Evolutionary conservation across 192 early-diverging fungal species (phyloP), one percentile per base, ranked within the genome.

Genomic region (Cladochytrium replicatum): DNA sequence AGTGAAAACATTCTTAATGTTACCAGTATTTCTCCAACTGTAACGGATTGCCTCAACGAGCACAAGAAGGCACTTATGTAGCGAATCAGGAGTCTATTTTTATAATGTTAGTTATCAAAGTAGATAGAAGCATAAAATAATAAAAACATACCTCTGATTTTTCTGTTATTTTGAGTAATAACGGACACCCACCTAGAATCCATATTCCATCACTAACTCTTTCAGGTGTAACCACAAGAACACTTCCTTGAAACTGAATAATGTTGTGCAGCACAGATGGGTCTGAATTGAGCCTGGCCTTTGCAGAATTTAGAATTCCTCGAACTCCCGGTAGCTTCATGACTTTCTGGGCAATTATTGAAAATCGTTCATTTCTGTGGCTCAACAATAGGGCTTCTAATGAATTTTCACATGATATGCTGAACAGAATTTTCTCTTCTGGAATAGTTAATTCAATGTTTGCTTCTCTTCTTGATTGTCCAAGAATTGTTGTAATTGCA

Each of bases 141-240:
- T 39, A 24, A 34, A 38, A 2, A 41, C 45, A 52, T 71, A 83
- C 81, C 55, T 76, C 64, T 6, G 77, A 66, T 17, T 55, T 56
- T 37, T 84, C 75, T 37, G 84, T 69, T 8, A 85, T 52, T 25
- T 73, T 69, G 7, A 85, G 46, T 7, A 71, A 72, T 7, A 84
- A 58, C 13, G 78, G 71, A 59, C 75, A 82, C 6, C 83, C 83
- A 11, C 83, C 83, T 21, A 85, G 63, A 32, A 81, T 84, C 82
- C 82, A 84, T 44, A 82, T 67, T 1, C 77, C 68, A 46, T 84
- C 80, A 52, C 78, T 74, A 23, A 85, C 34, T 21, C 76, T 62
- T 43, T 69, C 60, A 19, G 80, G 80, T 30, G 60, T 60, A 28
- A 81, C 74, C 0, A 77, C 58, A 9, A 81, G 43, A 0, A 81